Base-by-base conservation (phyloP, 1,139 yeast genomes). In the Yamadazyma sp. region DNA sequence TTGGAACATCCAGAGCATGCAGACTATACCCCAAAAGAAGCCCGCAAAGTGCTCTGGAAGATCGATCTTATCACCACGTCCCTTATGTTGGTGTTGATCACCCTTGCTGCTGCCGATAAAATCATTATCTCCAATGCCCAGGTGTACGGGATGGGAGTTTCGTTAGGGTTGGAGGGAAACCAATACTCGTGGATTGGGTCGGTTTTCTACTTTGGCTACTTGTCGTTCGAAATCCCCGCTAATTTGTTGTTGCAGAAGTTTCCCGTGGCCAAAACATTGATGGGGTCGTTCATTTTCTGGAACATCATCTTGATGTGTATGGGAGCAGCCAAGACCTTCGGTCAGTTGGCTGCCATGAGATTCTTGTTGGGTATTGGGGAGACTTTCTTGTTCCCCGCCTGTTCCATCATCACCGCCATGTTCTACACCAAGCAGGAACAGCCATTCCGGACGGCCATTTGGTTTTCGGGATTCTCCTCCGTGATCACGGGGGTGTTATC, bases 51-150 rank as follows among this genome's bases (percentile, higher is more conserved):
- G 7, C 44, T 49, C 27, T 45, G 58, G 53, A 58, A 58, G 36
- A 48, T 56, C 8, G 63, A 58, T 41, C 38, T 48, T 37, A 48
- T 53, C 37, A 39, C 58, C 11, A 50, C 57, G 37, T 52, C 55
- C 8, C 36, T 43, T 7, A 43, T 49, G 48, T 41, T 47, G 6
- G 17, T 41, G 25, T 34, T 48, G 5, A 46, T 43, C 34, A 45
- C 48, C n/a, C 41, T 52, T 18, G 51, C 50, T 34, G 51, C 54
- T 26, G 50, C 53, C 33, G 58, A 54, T 43, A 54, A 54, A 34
- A 40, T 49, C 30, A 37, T 46, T 15, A 48, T 51, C 25, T 42
- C 49, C n/a, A 45, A 69, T 46, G 76, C 77, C 6, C 72, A 75
- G 14, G 66, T 73, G 1, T 66, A 68, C 37, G 75, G 71, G 3